These are phyloP conservation scores for Colletotrichum tamarilloi DNA, from an alignment of 2,329 filamentous ascomycete genomes.

Conservation along the genomic window DNA sequence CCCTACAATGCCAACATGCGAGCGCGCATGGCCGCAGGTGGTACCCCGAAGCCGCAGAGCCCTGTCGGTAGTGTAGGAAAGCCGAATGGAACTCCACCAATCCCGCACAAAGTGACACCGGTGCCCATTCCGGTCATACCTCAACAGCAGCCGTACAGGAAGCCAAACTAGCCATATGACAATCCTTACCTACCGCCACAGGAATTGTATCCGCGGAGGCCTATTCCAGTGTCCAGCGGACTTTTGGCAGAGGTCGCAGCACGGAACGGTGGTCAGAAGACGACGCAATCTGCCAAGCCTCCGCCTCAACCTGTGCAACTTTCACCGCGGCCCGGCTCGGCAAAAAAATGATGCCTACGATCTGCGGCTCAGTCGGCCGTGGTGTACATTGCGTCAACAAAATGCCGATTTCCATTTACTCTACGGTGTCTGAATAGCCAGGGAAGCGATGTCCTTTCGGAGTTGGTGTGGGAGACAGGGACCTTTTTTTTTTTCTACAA, in stretches of 20 bases:
- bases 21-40: slow-evolving; percentile 50
- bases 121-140: slow-evolving; percentile 57
- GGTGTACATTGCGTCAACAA: neutral
- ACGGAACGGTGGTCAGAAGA: neutral
- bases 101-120: slow-evolving; percentile 55
- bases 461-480: slow-evolving; percentile 19
- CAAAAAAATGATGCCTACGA: neutral
- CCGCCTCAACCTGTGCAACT: neutral
- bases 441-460: slow-evolving; percentile 23
- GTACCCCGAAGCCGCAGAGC: slow-evolving; percentile 48
- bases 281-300: neutral
- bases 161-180: slow-evolving; percentile 22
- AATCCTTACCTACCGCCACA: neutral
- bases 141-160: slow-evolving; percentile 44
- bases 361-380: neutral
- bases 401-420: neutral
- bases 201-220: neutral
- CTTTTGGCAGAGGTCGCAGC: neutral
- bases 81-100: slow-evolving; percentile 48
- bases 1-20: slow-evolving; percentile 48
- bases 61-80: slow-evolving; percentile 27
- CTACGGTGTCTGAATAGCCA: slow-evolving; percentile 26
- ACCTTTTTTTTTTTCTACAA: neutral
- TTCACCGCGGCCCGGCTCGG: neutral
- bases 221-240: neutral